Percentiles rank a stretch among this genome's conserved stretches.
Evolutionary conservation across 2,329 filamentous ascomycete genomes (phyloP).

Genomic region (Pestalotiopsis sp.): DNA sequence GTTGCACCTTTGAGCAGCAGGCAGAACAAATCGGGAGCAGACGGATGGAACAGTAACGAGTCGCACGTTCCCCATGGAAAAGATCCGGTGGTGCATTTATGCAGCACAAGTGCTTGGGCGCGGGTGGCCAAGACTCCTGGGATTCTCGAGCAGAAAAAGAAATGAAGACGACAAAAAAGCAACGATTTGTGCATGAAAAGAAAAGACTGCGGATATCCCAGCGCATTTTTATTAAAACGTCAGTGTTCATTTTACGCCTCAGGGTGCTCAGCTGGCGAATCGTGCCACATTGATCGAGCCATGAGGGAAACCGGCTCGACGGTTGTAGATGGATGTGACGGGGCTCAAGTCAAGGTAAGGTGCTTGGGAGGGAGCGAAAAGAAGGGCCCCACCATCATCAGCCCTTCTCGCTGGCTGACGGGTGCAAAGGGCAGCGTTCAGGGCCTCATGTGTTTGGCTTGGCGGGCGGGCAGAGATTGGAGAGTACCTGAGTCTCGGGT

Average conservation of each 20-base stretch:
- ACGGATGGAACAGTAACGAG: not conserved
- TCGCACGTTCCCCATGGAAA: not conserved
- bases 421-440: not conserved
- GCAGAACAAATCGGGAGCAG: not conserved
- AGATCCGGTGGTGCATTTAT: not conserved
- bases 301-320: not conserved
- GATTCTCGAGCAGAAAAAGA: not conserved
- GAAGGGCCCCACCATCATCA: not conserved
- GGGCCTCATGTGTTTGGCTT: not conserved
- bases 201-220: not conserved
- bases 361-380: not conserved
- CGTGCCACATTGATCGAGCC: not conserved
- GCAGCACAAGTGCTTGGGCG: not conserved
- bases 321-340: not conserved
- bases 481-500: not conserved
- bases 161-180: not conserved
- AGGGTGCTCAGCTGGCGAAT: not conserved
- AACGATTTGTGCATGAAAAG: not conserved
- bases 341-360: not conserved
- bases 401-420: not conserved
- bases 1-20: not conserved
- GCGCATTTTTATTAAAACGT: not conserved
- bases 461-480: not conserved
- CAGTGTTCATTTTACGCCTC: not conserved
- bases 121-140: not conserved